Base-by-base conservation (phyloP, 768 basidiomycete species). In the Vararia minispora region DNA sequence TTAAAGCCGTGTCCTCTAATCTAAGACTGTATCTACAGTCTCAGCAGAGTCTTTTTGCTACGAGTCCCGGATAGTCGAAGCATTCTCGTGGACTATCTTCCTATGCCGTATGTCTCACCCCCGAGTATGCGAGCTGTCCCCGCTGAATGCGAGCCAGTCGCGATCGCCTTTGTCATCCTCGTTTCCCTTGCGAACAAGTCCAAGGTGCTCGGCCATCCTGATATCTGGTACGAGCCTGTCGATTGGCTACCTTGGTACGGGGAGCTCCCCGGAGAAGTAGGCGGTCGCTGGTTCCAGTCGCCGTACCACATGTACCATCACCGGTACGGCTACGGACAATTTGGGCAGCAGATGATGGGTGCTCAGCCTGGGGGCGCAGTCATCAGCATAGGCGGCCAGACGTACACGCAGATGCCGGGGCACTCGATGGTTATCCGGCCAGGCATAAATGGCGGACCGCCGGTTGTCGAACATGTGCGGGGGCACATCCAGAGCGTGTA, bases 51-150 rank as follows among this genome's bases (percentile, higher is more conserved):
- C 60, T 20, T 86, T 69, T 47, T 88, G 85, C 54, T 79, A 82
- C 54, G 72, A 84, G 52, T 81, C 86, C 78, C 83, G 80, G 57
- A 76, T 76, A 32, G 66, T 84, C 24, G 72, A 85, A 47, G 82
- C 79, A 2, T 72, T 87, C 53, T 85, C 84, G 0, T 87, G 85
- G 85, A 65, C 72, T 52, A 58, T 73, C 36, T 87, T 86, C 51
- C 28, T 23, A 68, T 55, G 29, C 37, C 12, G 32, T 27, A 18
- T 42, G 16, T 42, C 46, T 17, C 17, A 33, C n/a, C 33, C 25
- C 28, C 1, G 12, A 32, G 35, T 47, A 32, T 33, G 33, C 37
- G 25, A 34, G 9, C 17, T 30, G 12, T 7, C 35, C 37, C 30
- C 6, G 20, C 43, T 50, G 33, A 36, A 21, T 27, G 20, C 35